Evolutionary conservation across 768 basidiomycete species (phyloP).

Genomic region (Zangia roseola): DNA sequence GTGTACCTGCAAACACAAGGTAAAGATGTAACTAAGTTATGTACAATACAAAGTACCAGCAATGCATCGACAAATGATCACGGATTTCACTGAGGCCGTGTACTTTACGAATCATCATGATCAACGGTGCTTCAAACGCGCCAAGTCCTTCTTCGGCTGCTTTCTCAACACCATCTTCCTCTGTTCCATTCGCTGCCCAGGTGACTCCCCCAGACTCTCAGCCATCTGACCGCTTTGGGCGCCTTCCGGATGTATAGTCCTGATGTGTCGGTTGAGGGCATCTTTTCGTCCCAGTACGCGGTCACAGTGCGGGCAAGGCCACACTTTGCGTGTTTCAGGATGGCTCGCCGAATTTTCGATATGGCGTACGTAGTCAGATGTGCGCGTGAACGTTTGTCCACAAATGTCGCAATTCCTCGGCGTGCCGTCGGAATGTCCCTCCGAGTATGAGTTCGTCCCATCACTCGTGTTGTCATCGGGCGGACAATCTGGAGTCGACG

Average conservation of each 20-base stretch:
- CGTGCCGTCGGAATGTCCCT: not conserved
- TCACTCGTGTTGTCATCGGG: not conserved
- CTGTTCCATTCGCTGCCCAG: slow-evolving; percentile 3
- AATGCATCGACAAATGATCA: no score
- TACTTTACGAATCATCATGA: not conserved
- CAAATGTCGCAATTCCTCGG: slow-evolving; percentile 14
- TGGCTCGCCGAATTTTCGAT: slow-evolving; percentile 21
- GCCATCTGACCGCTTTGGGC: not conserved
- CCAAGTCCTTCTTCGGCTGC: slow-evolving; percentile 5
- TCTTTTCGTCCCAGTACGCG: slow-evolving; percentile 24
- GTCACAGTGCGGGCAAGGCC: slow-evolving; percentile 24
- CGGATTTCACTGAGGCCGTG: no score
- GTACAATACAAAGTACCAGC: no score
- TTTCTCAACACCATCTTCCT: slow-evolving; percentile 3
- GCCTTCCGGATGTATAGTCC: slow-evolving; percentile 14
- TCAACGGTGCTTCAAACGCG: slow-evolving; percentile 2
- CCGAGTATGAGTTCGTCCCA: not conserved
- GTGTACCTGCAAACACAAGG: no score
- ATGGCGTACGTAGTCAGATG: slow-evolving; percentile 23
- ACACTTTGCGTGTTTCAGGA: slow-evolving; percentile 25
- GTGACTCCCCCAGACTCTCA: not conserved
- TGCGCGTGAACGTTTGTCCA: slow-evolving; percentile 17
- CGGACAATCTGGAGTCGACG: not conserved
- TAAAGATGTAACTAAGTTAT: no score
- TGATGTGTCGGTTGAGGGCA: slow-evolving; percentile 25